Evolutionary conservation across 2,329 filamentous ascomycete genomes (phyloP).

Genomic region (Hyphodiscus sp.): DNA sequence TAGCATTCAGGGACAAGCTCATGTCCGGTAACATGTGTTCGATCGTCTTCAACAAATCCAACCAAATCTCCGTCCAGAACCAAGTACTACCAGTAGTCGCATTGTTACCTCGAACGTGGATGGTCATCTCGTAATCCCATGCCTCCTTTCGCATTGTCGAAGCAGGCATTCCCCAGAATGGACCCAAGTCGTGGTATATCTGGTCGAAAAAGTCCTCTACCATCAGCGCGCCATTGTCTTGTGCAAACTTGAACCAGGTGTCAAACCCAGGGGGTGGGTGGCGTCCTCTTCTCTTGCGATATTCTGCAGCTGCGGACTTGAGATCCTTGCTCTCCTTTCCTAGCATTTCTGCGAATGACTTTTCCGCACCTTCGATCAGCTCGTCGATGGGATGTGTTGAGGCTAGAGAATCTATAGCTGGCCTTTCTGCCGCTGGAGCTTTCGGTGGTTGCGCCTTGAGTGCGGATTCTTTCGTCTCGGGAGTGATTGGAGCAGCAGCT

Average conservation of each 20-base stretch:
- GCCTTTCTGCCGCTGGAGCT: neutral
- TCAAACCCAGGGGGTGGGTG: slow-evolving; percentile 60
- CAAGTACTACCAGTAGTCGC: slow-evolving; percentile 40
- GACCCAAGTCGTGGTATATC: slow-evolving; percentile 46
- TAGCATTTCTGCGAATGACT: slow-evolving; percentile 34
- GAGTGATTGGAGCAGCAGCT: neutral
- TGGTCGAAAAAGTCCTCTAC: slow-evolving; percentile 56
- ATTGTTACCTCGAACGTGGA: slow-evolving; percentile 47
- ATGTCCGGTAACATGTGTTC: slow-evolving; percentile 53
- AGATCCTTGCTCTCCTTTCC: slow-evolving; percentile 38
- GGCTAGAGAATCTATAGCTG: neutral
- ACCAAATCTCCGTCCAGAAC: slow-evolving; percentile 37
- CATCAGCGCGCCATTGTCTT: slow-evolving; percentile 43
- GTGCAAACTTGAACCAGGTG: slow-evolving; percentile 49
- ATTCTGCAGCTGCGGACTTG: slow-evolving; percentile 41
- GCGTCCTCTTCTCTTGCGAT: slow-evolving; percentile 49
- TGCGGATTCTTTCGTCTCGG: slow-evolving; percentile 1
- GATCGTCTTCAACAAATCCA: slow-evolving; percentile 34
- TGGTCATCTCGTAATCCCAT: slow-evolving; percentile 53
- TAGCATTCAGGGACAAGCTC: slow-evolving; percentile 58
- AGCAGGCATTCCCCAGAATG: slow-evolving; percentile 39
- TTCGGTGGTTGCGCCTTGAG: slow-evolving; percentile 5
- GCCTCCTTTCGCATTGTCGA: slow-evolving; percentile 44
- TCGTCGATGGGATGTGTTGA: slow-evolving; percentile 38
- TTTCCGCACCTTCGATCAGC: slow-evolving; percentile 36